These are phyloP conservation scores for Scutellaria baicalensis DNA, from an alignment of 257 asterid genomes.

Conservation along the genomic window DNA sequence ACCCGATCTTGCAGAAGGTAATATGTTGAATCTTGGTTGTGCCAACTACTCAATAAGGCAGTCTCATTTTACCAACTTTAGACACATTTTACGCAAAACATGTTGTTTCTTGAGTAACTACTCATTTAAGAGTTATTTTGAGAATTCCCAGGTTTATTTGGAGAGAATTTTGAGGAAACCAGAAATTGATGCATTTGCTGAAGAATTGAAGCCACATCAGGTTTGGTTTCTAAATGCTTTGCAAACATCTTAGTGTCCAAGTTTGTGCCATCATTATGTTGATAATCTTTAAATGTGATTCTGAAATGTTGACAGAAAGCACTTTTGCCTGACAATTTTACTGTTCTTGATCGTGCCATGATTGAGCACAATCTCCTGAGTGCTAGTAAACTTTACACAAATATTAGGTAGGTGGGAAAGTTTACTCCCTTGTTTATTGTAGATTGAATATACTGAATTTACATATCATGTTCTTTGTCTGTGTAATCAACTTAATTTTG, in stretches of 20 bases:
- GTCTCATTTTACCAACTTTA: neutral
- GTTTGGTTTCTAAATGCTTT: conserved; percentile 22
- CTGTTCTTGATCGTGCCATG: conserved; percentile 98
- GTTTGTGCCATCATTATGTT: neutral
- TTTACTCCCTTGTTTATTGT: neutral
- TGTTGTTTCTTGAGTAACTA: neutral
- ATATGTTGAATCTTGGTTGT: conserved; percentile 9
- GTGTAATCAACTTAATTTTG: conserved; percentile 5
- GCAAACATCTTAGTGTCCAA: conserved; percentile 1
- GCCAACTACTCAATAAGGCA: neutral
- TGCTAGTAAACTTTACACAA: conserved; percentile 96
- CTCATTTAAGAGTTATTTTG: conserved; percentile 9
- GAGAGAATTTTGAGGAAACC: conserved; percentile 96
- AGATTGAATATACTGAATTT: conserved; percentile 3
- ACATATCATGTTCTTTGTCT: neutral
- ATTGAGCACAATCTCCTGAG: conserved; percentile 96
- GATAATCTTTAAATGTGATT: conserved; percentile 1
- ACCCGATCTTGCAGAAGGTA: conserved; percentile 98
- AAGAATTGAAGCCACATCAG: conserved; percentile 98
- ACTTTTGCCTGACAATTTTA: conserved; percentile 77
- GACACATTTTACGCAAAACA: neutral
- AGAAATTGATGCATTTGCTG: conserved; percentile 96
- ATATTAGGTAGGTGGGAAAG: conserved; percentile 58
- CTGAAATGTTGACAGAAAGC: conserved; percentile 63
- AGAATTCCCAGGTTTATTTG: conserved; percentile 67